Evolutionary conservation across 768 basidiomycete species (phyloP), one percentile per base, ranked within the genome.

Genomic region (Leccinum barrowsii): DNA sequence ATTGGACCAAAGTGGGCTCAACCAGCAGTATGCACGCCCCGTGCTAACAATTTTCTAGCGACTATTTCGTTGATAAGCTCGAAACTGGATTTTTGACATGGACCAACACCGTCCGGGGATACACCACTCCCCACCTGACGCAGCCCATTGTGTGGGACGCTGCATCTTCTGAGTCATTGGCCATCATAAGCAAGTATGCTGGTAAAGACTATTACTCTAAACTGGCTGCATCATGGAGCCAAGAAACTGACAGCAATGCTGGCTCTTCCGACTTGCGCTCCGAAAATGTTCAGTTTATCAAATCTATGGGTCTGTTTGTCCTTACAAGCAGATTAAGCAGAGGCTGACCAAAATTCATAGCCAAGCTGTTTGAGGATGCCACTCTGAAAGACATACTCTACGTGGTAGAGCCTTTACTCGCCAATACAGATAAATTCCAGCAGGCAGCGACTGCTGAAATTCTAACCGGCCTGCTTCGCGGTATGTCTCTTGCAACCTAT

Each of bases 381-480:
- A 70, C 75, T 12, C 65, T 93, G 32, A 80, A 85, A 40, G 74
- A 73, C 24, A 72, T 87, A 21, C 74, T 90, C 32, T 68, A 73
- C 13, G 74, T 77, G 17, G 77, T 88, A 35, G 90, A 94, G 42
- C 75, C 82, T 12, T 67, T 91, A 28, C 74, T 91, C 42, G 75
- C 73, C 34, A 89, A 88, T 51, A 56, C 79, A 17, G 89, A 93
- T 65, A 89, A 90, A 59, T 93, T 87, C 76, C 92, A 92, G 73
- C 93, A 93, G 68, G 82, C 92, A 24, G 90, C 90, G 28, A 86
- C 86, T 24, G 86, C 85, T 53, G 88, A 88, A 73, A 72, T 94
- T 32, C 69, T 94, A 26, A 78, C 82, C 35, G 94, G 93, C 21
- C 66, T 93, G 50, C 73, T 91, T 56, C 82, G 93, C 61, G 93